These are phyloP conservation scores for Bifiguratus adelaidae DNA, from an alignment of 192 early-diverging fungal species.

Conservation along the genomic window DNA sequence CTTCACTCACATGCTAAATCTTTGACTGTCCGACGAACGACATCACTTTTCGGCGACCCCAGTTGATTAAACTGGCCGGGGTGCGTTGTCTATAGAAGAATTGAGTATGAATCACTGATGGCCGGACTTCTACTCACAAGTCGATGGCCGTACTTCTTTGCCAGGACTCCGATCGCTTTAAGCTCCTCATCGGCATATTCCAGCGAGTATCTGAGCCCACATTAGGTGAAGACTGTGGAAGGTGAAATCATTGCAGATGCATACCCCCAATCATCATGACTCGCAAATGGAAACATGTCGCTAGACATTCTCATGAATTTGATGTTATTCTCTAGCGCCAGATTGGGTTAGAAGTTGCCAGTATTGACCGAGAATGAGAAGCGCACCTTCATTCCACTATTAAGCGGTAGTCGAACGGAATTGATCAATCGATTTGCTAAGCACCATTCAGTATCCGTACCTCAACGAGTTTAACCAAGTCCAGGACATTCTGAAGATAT, in stretches of 20 bases:
- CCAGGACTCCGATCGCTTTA: slow-evolving; percentile 16
- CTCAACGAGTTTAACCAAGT: no score
- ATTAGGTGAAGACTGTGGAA: neutral
- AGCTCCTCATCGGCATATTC: slow-evolving; percentile 26
- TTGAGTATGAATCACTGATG: neutral
- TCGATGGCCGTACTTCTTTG: slow-evolving; percentile 26
- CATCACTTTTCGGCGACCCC: slow-evolving; percentile 17
- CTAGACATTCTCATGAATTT: slow-evolving; percentile 33
- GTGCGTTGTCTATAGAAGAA: slow-evolving; percentile 22
- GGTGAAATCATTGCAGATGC: neutral
- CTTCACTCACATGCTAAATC: slow-evolving; percentile 20
- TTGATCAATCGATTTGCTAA: no score
- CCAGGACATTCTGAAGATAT: no score
- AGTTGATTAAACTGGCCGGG: slow-evolving; percentile 38
- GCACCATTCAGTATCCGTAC: no score
- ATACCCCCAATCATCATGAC: slow-evolving; percentile 28
- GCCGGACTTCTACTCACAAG: slow-evolving; percentile 5
- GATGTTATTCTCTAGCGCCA: slow-evolving; percentile 19
- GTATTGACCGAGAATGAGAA: no score
- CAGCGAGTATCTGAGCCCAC: slow-evolving; percentile 7
- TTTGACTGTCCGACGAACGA: slow-evolving; percentile 19
- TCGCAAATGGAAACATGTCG: slow-evolving; percentile 37
- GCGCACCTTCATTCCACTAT: no score
- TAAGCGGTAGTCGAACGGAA: no score
- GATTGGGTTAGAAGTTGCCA: no score